phyloP scores from a whole-genome alignment of 2,329 filamentous ascomycete species.

The Colletotrichum salicis region DNA sequence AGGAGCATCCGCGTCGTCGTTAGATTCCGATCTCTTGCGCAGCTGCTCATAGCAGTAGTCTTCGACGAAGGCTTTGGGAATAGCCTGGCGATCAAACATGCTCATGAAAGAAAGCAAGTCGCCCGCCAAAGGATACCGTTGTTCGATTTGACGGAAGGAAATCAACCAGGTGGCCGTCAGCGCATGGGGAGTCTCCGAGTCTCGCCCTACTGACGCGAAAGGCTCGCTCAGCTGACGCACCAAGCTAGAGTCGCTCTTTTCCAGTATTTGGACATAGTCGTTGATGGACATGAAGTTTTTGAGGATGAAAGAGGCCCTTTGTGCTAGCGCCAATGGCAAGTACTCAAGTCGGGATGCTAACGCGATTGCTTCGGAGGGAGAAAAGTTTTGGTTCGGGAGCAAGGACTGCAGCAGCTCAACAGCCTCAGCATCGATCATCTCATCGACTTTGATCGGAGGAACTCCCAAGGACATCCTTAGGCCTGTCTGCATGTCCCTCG shows the following conservation, averaged over 20 bases:
- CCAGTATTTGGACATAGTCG: slow-evolving; percentile 39
- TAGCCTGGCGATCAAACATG: slow-evolving; percentile 49
- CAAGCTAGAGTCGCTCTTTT: slow-evolving; percentile 34
- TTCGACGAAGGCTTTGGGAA: slow-evolving; percentile 47
- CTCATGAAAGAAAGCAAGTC: slow-evolving; percentile 54
- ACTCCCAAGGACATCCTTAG: too few relatives aligned
- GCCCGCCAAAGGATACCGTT: slow-evolving; percentile 46
- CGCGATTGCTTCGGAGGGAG: too few relatives aligned
- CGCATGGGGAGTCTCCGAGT: slow-evolving; percentile 43
- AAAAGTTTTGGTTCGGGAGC: too few relatives aligned
- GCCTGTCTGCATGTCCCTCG: too few relatives aligned
- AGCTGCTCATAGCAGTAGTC: slow-evolving; percentile 36
- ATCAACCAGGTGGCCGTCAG: slow-evolving; percentile 43
- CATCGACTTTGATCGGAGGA: too few relatives aligned
- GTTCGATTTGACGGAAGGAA: slow-evolving; percentile 46
- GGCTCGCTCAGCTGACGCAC: slow-evolving; percentile 43
- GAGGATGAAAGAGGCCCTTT: neutral
- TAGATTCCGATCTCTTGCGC: rapidly evolving
- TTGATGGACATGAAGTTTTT: neutral
- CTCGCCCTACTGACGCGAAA: slow-evolving; percentile 37
- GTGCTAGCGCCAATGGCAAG: neutral
- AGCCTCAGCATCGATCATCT: too few relatives aligned
- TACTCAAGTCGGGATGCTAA: neutral
- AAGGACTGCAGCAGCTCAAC: too few relatives aligned
- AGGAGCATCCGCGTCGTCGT: too few relatives aligned